phyloP scores from a whole-genome alignment of 139 green algal genomes.

The Astrephomene gubernaculifera region DNA sequence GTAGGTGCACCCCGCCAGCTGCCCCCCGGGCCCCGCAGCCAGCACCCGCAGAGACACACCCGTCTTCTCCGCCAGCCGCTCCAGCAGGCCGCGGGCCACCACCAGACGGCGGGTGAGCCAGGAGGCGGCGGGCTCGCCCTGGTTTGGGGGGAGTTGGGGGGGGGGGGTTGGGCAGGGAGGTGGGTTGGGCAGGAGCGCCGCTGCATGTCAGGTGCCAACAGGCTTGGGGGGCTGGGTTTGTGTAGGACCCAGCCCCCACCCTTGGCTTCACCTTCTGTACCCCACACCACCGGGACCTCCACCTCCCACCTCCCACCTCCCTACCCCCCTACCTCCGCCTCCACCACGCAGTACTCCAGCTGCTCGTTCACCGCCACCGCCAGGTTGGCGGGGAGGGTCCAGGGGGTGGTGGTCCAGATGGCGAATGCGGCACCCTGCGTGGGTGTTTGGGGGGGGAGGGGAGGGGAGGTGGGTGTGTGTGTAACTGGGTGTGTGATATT shows the following conservation, averaged over 20 bases:
- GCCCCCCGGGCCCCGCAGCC: not conserved
- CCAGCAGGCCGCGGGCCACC: conserved; percentile 86
- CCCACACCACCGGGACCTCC: too few relatives aligned
- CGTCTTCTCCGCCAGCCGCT: conserved; percentile 76
- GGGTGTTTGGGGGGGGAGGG: not conserved
- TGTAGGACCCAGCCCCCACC: too few relatives aligned
- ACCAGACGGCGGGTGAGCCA: conserved; percentile 69
- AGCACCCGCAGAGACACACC: conserved; percentile 60
- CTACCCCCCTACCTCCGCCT: conserved; percentile 53
- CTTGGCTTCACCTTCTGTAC: too few relatives aligned
- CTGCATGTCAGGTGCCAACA: too few relatives aligned
- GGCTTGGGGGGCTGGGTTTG: too few relatives aligned
- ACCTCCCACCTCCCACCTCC: too few relatives aligned
- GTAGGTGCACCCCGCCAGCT: conserved; percentile 90
- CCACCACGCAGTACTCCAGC: conserved; percentile 92
- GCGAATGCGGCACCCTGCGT: conserved; percentile 72
- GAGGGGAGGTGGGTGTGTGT: not conserved
- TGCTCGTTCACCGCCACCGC: conserved; percentile 95
- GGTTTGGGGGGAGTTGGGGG: not conserved
- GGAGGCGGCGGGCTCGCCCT: conserved; percentile 53
- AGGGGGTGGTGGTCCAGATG: conserved; percentile 99
- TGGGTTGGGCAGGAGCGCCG: too few relatives aligned
- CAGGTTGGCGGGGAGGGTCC: conserved; percentile 98
- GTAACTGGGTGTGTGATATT: not conserved
- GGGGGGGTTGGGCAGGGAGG: too few relatives aligned